A percentile compares a stretch with the other conserved stretches of the same genome.
These are phyloP conservation scores for Teunomyces tritomae DNA, from an alignment of 805 yeast genomes.

Conservation along the genomic window DNA sequence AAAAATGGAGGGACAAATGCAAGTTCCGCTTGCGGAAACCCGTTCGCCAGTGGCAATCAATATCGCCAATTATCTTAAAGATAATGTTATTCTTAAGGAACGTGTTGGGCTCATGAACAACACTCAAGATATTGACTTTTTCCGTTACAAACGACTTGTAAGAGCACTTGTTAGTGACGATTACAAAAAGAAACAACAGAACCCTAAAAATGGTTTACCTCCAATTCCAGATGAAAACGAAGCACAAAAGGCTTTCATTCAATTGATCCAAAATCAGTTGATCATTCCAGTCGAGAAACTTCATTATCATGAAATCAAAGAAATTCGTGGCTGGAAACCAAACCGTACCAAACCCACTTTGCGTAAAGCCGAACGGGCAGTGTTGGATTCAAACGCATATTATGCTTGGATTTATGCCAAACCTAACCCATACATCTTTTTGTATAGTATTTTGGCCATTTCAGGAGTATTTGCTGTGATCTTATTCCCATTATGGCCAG, in stretches of 20 bases:
- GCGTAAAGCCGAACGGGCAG: slow-evolving; percentile 54
- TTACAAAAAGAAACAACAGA: slow-evolving; percentile 52
- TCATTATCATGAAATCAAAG: slow-evolving; percentile 62
- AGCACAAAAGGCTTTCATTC: slow-evolving; percentile 61
- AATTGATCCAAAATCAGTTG: slow-evolving; percentile 68
- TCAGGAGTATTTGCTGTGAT: slow-evolving; percentile 61
- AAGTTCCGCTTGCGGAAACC: slow-evolving; percentile 14
- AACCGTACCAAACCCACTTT: slow-evolving; percentile 64
- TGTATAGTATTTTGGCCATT: slow-evolving; percentile 65
- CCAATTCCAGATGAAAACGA: slow-evolving; percentile 48
- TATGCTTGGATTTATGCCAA: slow-evolving; percentile 81
- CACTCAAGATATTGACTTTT: slow-evolving; percentile 70
- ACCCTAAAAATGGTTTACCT: slow-evolving; percentile 42
- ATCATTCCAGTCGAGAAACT: slow-evolving; percentile 76
- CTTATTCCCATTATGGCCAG: slow-evolving; percentile 94
- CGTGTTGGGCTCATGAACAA: slow-evolving; percentile 77
- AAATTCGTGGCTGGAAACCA: slow-evolving; percentile 54
- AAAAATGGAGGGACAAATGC: slow-evolving; percentile 5
- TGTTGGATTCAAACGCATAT: slow-evolving; percentile 63
- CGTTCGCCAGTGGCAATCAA: slow-evolving; percentile 59
- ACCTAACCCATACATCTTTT: slow-evolving; percentile 60
- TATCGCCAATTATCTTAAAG: slow-evolving; percentile 69
- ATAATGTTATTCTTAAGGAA: slow-evolving; percentile 66
- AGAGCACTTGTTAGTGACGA: slow-evolving; percentile 76
- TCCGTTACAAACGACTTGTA: slow-evolving; percentile 78